Evolutionary conservation across 1,284 basidiomycete genomes (phyloP).

Genomic region (Ganoderma lingzhi): DNA sequence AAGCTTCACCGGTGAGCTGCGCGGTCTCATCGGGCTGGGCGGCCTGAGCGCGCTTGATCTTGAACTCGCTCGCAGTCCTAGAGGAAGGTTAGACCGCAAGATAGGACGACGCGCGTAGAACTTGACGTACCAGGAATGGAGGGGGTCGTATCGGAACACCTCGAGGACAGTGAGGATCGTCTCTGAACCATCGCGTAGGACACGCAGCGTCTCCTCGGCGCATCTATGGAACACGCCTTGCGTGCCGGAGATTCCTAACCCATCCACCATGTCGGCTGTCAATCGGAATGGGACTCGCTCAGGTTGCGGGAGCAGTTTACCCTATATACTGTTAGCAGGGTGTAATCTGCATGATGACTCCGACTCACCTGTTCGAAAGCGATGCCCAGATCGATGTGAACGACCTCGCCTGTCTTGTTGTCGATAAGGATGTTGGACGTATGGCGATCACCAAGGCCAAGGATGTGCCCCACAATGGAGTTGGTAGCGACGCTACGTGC

Average conservation of each 20-base stretch:
- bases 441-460: conserved; percentile 95
- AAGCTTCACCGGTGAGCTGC: conserved; percentile 37
- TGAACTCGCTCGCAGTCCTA: conserved; percentile 80
- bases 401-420: conserved; percentile 83
- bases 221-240: conserved; percentile 96
- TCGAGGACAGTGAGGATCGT: conserved; percentile 95
- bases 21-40: conserved; percentile 34
- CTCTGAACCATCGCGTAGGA: conserved; percentile 85
- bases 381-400: conserved; percentile 96
- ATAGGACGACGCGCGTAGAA: conserved; percentile 1
- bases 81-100: conserved; percentile 9
- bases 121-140: conserved; percentile 85
- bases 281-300: conserved; percentile 96
- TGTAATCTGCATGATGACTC: not conserved
- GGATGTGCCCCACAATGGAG: conserved; percentile 93
- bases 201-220: conserved; percentile 93
- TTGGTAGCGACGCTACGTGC: conserved; percentile 92
- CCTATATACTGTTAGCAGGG: conserved; percentile 53
- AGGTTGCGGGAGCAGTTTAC: conserved; percentile 82
- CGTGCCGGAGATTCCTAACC: conserved; percentile 90
- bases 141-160: conserved; percentile 96
- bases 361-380: conserved; percentile 90
- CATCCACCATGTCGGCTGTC: conserved; percentile 94
- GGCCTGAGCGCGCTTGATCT: conserved; percentile 67
- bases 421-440: conserved; percentile 94